A percentile compares a stretch with the other conserved stretches of the same genome.
These are phyloP conservation scores for Calonectria hawksworthii DNA, from an alignment of 2,329 filamentous ascomycete genomes.

Conservation along the genomic window DNA sequence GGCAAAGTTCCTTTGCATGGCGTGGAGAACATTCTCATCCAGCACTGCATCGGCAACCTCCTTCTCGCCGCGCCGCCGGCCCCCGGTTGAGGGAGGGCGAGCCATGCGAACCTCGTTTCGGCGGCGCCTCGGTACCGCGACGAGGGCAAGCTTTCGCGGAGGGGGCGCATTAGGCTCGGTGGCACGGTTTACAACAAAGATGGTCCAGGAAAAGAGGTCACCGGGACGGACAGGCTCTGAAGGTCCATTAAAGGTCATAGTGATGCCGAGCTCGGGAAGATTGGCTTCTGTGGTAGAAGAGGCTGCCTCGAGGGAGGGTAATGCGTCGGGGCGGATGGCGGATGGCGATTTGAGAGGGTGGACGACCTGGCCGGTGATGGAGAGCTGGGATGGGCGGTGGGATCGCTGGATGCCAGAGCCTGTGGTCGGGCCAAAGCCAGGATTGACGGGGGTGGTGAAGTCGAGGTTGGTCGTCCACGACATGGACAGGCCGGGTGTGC, in stretches of 20 bases:
- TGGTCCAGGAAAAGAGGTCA: constrained; percentile 78
- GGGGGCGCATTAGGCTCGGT: constrained; percentile 57
- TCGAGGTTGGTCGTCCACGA: constrained; percentile 78
- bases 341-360: constrained; percentile 71
- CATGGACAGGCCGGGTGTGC: constrained; percentile 74
- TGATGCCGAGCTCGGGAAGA: constrained; percentile 76
- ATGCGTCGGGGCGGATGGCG: constrained; percentile 70
- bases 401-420: constrained; percentile 71
- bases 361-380: constrained; percentile 67
- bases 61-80: constrained; percentile 52
- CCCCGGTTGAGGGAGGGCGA: constrained; percentile 66
- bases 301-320: constrained; percentile 71
- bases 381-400: constrained; percentile 75
- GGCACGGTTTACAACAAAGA: constrained; percentile 83
- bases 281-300: constrained; percentile 60
- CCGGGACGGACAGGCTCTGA: constrained; percentile 69
- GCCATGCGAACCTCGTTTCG: constrained; percentile 68
- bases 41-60: constrained; percentile 75
- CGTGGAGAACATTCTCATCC: constrained; percentile 80
- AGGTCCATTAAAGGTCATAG: constrained; percentile 80
- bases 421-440: constrained; percentile 69
- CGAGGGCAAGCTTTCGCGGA: constrained; percentile 77
- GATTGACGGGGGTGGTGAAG: constrained; percentile 76
- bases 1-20: constrained; percentile 76
- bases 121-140: constrained; percentile 76